phyloP scores from a whole-genome alignment of 2,329 filamentous ascomycete species.

The Arthrinium phaeospermum region DNA sequence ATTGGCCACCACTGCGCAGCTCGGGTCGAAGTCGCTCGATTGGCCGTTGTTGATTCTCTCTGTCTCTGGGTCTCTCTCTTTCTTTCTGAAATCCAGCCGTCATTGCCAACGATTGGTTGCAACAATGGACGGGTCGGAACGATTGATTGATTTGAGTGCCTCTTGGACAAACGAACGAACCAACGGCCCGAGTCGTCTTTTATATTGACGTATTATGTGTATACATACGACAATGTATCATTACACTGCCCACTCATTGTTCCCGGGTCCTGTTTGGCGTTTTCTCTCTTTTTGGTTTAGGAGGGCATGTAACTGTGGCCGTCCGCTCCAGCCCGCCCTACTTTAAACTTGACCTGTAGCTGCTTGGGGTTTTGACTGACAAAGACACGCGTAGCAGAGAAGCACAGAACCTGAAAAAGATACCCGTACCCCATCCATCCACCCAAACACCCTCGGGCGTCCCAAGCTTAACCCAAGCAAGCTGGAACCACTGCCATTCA shows the following conservation, averaged over 20 bases:
- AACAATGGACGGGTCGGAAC: not conserved
- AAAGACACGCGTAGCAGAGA: conserved; percentile 2
- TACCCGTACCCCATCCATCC: conserved; percentile 14
- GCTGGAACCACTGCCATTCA: conserved; percentile 15
- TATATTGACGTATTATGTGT: not conserved
- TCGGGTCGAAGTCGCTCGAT: not conserved
- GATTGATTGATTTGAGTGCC: not conserved
- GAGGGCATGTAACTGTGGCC: conserved; percentile 17
- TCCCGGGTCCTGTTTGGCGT: not conserved
- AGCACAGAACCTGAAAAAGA: conserved; percentile 19
- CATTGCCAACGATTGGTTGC: not conserved
- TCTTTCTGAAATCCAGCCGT: too few relatives aligned
- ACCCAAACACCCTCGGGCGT: not conserved
- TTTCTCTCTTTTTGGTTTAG: conserved; percentile 21
- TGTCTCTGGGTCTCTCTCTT: too few relatives aligned
- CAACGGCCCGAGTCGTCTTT: not conserved
- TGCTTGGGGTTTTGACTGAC: conserved; percentile 16
- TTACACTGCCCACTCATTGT: conserved; percentile 4
- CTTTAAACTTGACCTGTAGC: conserved; percentile 7
- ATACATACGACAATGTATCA: conserved; percentile 10
- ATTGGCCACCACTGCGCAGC: not conserved
- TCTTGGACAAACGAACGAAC: not conserved
- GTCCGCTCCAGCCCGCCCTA: conserved; percentile 10
- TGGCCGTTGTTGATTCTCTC: not conserved
- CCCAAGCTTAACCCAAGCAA: conserved; percentile 21